Base-by-base conservation (phyloP, 2,329 filamentous ascomycete species). In the Aspergillus puulaauensis region DNA sequence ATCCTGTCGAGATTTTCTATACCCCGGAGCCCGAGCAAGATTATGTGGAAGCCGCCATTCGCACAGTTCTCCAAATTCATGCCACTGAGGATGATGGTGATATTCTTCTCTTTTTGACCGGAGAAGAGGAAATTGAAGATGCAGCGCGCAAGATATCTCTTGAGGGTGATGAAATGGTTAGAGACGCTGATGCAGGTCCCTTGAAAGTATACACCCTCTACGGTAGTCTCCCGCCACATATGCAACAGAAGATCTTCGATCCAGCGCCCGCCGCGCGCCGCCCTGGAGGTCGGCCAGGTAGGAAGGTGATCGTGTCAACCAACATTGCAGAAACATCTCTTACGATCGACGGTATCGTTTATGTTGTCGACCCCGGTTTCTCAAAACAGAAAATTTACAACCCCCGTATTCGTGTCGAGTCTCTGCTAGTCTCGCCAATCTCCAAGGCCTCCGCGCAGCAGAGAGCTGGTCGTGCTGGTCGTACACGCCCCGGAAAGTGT, bases 321-420 rank as follows among this genome's bases (percentile, higher is more conserved):
- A 99, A 99, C 76, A 99, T 99, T 75, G 95, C 95, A 45, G 95
- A 99, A 80, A 99, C 95, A 0, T 93, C 89, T 69, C 85, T 99
- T 76, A 99, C 95, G 47, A 99, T 99, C 60, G 95, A 99, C 71
- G 95, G 95, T 73, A 99, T 99, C 63, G 95, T 99, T 37, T 99
- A 97, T 70, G 95, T 99, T 35, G 93, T 99, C n/a, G 95, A 99
- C 70, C 93, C 95, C 2, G 95, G 95, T 37, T 99, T 99, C 80
- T 96, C 92, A 79, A 99, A 99, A 80, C 95, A 99, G 71, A 99
- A 98, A 78, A 95, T 98, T 62, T 99, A 98, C 82, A 98, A 99
- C 75, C 93, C 95, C 21, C 88, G 95, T 60, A 96, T 96, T 67
- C 88, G 95, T 75, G 93, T 99, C 63, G 95, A 99, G 77, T 98